Evolutionary conservation across 768 basidiomycete genomes (phyloP).

Genomic region (Leccinum rimulosum): DNA sequence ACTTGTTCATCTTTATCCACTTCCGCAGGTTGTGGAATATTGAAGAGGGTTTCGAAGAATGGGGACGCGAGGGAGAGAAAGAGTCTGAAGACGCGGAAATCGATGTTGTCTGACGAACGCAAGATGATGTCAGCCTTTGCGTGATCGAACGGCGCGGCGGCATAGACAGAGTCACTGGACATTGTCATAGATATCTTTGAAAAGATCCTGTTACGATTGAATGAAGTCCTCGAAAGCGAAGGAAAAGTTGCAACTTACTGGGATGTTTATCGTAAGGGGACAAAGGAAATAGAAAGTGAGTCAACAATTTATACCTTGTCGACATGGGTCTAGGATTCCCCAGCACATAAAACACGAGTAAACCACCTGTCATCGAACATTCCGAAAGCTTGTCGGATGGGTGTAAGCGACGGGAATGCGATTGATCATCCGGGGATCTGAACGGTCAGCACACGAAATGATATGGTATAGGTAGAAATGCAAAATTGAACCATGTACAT

Average conservation of each 20-base stretch:
- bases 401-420: neutral
- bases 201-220: neutral
- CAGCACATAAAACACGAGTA: neutral
- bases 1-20: conserved; percentile 5
- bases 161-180: neutral
- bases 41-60: conserved; percentile 33
- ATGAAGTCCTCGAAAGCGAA: neutral
- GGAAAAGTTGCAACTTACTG: neutral
- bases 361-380: neutral
- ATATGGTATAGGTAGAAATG: neutral
- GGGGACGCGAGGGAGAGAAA: conserved; percentile 35
- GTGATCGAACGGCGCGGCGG: conserved; percentile 23
- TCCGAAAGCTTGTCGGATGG: neutral
- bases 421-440: neutral
- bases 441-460: neutral
- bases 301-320: neutral
- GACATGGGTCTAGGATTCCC: neutral
- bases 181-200: neutral
- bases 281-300: neutral
- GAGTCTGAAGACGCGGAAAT: conserved; percentile 32
- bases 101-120: conserved; percentile 26
- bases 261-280: neutral
- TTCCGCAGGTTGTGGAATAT: conserved; percentile 26
- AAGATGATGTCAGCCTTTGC: conserved; percentile 23
- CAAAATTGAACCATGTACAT: neutral